Base-by-base conservation (phyloP, 2,329 filamentous ascomycete genomes). In the Pseudogymnoascus sp. region DNA sequence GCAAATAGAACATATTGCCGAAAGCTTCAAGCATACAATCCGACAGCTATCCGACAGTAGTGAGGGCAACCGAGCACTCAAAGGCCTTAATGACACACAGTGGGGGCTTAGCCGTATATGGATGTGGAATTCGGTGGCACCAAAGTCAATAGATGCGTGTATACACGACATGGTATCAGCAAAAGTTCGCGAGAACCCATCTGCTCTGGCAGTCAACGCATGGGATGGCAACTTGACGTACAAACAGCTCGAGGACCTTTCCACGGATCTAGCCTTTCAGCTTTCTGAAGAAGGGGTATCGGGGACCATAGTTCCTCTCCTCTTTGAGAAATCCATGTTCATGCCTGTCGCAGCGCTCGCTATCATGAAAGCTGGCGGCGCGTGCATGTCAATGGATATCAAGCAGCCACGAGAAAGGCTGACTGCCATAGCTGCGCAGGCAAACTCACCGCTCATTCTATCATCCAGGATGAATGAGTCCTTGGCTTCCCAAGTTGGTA, bases 381-480 rank as follows among this genome's bases (percentile, higher is more conserved):
- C 64, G 3, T 72, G 67, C 34, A 67, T 73, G 41, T 65, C 68
- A 5, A 54, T 72, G 6, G 67, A 72, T 64, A 71, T 39, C 67
- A 70, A 9, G 62, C 22, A 38, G 35, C 57, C 35, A 35, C 32
- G 4, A 7, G 32, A 35, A 38, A 58, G 57, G 6, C 57, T 35
- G 22, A 9, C 30, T 9, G 12, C n/a, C 18, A 61, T 32, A 50
- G 54, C 18, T 18, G n/a, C 43, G n/a, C 30, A 58, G 43, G 34
- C 20, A 34, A 35, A 9, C 8, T 61, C 47, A 5, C 8, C 39
- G 7, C n/a, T 54, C 9, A 54, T 54, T 54, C 28, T 54, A 16
- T 61, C 28, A 14, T 50, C 59, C 4, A 18, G 18, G 32, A 35
- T 32, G 5, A 50, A 43, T 22, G 38, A 41, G 38, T 32, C 28